Conservation (phyloP, 139 green algal species). For the Chlamydomonas eustigma region DNA sequence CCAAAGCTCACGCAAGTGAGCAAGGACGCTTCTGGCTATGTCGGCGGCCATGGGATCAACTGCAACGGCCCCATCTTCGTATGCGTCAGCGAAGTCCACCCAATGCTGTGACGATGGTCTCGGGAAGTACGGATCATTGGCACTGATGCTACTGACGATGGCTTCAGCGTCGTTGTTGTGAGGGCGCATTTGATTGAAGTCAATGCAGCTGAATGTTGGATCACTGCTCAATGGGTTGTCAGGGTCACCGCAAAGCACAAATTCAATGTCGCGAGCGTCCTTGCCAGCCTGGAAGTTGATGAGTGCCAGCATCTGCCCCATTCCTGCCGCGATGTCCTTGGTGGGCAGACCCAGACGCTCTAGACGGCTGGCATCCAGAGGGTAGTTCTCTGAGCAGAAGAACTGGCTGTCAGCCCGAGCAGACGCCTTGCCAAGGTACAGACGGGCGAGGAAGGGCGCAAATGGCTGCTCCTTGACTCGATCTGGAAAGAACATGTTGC, state of each 20-base stretch:
- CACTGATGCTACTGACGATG: not conserved
- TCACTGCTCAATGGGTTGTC: conserved; percentile 3
- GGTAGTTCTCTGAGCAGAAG: conserved; percentile 12
- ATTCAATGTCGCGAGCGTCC: conserved; percentile 22
- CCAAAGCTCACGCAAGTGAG: too few relatives aligned
- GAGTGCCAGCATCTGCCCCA: conserved; percentile 10
- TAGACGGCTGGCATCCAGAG: not conserved
- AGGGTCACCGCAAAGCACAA: conserved; percentile 6
- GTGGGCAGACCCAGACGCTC: conserved; percentile 8
- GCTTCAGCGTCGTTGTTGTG: not conserved
- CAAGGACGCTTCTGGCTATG: too few relatives aligned
- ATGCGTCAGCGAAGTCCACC: conserved; percentile 2
- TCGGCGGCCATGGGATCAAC: too few relatives aligned
- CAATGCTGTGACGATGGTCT: not conserved
- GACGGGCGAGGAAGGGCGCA: not conserved
- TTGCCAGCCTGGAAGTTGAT: not conserved
- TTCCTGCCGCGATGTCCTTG: not conserved
- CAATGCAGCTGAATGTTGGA: conserved; percentile 10
- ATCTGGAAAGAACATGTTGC: conserved; percentile 10
- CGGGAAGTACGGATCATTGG: conserved; percentile 17
- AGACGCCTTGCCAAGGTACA: not conserved
- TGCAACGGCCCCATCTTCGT: too few relatives aligned
- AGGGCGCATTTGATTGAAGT: conserved; percentile 17
- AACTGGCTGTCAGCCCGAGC: not conserved
- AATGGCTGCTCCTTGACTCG: not conserved